A percentile compares a stretch with the other conserved stretches of the same genome.
These are phyloP conservation scores for Termitomyces sp. DNA, from an alignment of 768 basidiomycete genomes.

Conservation along the genomic window DNA sequence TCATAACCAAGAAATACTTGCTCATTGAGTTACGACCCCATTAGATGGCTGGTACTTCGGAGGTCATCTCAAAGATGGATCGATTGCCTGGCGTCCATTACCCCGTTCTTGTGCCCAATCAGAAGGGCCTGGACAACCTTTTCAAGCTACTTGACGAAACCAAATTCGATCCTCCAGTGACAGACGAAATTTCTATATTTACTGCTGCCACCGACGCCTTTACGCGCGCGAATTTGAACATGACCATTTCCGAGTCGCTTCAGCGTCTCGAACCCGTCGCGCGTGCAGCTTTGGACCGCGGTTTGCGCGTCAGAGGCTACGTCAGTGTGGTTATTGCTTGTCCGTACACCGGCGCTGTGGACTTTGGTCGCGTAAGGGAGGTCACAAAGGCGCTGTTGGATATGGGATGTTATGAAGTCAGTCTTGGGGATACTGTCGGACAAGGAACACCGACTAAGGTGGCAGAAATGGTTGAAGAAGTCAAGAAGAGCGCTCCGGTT, in stretches of 20 bases:
- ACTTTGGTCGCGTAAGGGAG: slow-evolving; percentile 58
- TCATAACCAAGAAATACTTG: not conserved
- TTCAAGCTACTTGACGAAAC: slow-evolving; percentile 48
- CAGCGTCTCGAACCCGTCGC: slow-evolving; percentile 60
- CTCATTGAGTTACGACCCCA: not conserved
- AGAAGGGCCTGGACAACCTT: slow-evolving; percentile 70
- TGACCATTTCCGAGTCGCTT: slow-evolving; percentile 67
- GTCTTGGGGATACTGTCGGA: slow-evolving; percentile 90
- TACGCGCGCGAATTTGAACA: slow-evolving; percentile 81
- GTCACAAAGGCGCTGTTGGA: slow-evolving; percentile 69
- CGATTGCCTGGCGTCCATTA: slow-evolving; percentile 56
- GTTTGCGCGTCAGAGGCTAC: slow-evolving; percentile 78
- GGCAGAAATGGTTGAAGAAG: slow-evolving; percentile 63
- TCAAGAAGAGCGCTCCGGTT: slow-evolving; percentile 58
- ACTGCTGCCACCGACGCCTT: slow-evolving; percentile 88
- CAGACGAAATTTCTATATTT: slow-evolving; percentile 88
- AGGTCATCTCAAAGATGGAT: slow-evolving; percentile 61
- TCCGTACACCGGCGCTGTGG: slow-evolving; percentile 81
- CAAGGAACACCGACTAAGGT: slow-evolving; percentile 74
- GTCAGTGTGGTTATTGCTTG: slow-evolving; percentile 82
- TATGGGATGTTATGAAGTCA: slow-evolving; percentile 95
- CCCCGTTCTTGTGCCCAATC: slow-evolving; percentile 80
- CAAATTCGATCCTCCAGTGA: slow-evolving; percentile 40
- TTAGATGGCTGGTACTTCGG: slow-evolving; percentile 85
- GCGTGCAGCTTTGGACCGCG: slow-evolving; percentile 50